These are phyloP conservation scores for Sphenostylis stenocarpa DNA, from an alignment of 306 rosid genomes.

Conservation along the genomic window DNA sequence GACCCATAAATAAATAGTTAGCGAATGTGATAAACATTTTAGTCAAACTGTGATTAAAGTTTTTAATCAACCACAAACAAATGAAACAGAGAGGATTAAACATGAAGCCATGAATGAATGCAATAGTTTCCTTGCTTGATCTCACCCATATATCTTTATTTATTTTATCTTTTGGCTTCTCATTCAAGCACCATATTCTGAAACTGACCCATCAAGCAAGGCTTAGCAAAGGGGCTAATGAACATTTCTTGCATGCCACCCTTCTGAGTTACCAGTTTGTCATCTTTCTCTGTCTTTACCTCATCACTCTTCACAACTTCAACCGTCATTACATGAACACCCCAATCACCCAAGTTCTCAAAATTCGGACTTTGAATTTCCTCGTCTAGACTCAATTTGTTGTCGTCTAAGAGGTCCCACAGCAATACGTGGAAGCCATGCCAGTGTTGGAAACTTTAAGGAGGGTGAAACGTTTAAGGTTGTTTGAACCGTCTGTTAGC, in stretches of 20 bases:
- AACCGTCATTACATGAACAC: neutral
- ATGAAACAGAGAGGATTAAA: neutral
- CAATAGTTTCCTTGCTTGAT: conserved; percentile 55
- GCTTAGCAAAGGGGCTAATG: neutral
- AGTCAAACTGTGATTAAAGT: neutral
- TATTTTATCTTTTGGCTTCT: conserved; percentile 20
- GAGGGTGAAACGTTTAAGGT: conserved; percentile 57
- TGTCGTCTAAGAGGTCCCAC: conserved; percentile 58
- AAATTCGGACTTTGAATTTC: neutral
- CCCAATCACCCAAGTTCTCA: conserved; percentile 18
- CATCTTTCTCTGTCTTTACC: neutral
- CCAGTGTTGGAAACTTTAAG: conserved; percentile 43
- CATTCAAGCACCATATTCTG: conserved; percentile 13
- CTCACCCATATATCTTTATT: conserved; percentile 56
- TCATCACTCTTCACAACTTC: neutral
- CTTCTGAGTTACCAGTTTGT: conserved; percentile 20
- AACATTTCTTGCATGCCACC: conserved; percentile 40
- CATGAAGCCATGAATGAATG: conserved; percentile 44
- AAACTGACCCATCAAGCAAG: conserved; percentile 55
- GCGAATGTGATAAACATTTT: neutral
- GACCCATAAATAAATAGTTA: neutral
- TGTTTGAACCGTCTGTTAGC: conserved; percentile 65
- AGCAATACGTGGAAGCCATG: conserved; percentile 53
- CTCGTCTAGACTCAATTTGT: conserved; percentile 14
- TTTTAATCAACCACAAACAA: neutral